A percentile compares a stretch with the other conserved stretches of the same genome.
These are phyloP conservation scores for Leucogyrophana mollusca DNA, from an alignment of 768 basidiomycete species.

Conservation along the genomic window DNA sequence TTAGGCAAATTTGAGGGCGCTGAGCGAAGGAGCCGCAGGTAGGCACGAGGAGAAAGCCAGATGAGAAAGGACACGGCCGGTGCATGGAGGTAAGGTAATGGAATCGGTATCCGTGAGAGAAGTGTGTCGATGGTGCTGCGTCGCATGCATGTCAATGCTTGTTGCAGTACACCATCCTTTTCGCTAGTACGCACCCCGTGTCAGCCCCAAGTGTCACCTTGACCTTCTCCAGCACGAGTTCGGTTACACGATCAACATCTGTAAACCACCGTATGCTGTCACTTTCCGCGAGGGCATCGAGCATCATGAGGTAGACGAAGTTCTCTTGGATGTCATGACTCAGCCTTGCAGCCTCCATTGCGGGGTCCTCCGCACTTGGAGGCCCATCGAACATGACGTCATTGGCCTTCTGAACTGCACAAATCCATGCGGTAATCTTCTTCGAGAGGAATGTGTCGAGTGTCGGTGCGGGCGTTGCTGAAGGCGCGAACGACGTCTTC, in stretches of 20 bases:
- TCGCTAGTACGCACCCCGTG: too few species aligned
- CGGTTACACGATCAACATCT: conserved; percentile 43
- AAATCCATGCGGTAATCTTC: conserved; percentile 55
- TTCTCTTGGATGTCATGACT: conserved; percentile 51
- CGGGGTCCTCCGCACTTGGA: conserved; percentile 47
- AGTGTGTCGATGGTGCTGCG: conserved; percentile 61
- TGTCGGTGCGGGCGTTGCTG: conserved; percentile 37
- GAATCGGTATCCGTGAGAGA: conserved; percentile 53
- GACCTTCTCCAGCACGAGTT: too few species aligned
- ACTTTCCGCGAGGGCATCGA: conserved; percentile 61
- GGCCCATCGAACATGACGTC: conserved; percentile 15
- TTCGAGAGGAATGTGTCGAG: conserved; percentile 63
- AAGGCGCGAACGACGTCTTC: conserved; percentile 71
- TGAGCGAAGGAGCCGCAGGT: conserved; percentile 57
- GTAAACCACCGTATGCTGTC: conserved; percentile 75
- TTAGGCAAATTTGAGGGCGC: conserved; percentile 16
- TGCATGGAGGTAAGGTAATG: conserved; percentile 66
- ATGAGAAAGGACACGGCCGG: conserved; percentile 74
- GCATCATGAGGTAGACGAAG: conserved; percentile 66
- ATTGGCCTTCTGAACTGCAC: conserved; percentile 37
- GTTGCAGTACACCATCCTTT: too few species aligned
- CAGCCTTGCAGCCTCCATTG: conserved; percentile 47
- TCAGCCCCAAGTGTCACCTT: too few species aligned
- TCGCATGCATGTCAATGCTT: too few species aligned
- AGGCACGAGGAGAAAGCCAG: conserved; percentile 66